Evolutionary conservation across 2,329 filamentous ascomycete genomes (phyloP).

Genomic region (Helotiales sp.): DNA sequence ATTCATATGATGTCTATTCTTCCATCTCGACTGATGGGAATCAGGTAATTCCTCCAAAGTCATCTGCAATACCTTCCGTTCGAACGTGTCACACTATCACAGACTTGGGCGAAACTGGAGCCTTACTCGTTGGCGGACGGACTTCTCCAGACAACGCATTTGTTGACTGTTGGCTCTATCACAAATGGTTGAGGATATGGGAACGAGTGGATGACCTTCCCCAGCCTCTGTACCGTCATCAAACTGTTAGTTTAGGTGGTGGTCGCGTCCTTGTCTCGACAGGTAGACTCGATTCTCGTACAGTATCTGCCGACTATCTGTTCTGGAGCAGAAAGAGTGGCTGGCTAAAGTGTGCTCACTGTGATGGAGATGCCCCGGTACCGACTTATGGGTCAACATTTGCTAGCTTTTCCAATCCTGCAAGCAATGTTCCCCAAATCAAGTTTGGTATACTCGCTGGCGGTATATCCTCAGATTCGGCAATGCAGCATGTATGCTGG

Average conservation of each 20-base stretch:
- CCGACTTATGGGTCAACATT: conserved; percentile 29
- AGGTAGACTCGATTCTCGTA: conserved; percentile 32
- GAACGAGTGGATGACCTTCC: conserved; percentile 64
- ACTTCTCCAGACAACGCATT: conserved; percentile 71
- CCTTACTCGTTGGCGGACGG: conserved; percentile 74
- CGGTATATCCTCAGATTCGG: conserved; percentile 66
- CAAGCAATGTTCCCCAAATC: conserved; percentile 29
- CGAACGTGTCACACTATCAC: conserved; percentile 79
- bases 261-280: conserved; percentile 47
- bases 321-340: conserved; percentile 33
- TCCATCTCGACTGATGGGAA: background rate
- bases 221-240: conserved; percentile 73
- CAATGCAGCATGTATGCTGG: conserved; percentile 62
- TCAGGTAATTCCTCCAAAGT: background rate
- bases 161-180: conserved; percentile 74
- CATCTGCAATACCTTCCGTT: conserved; percentile 40
- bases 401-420: conserved; percentile 6
- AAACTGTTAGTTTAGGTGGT: conserved; percentile 51
- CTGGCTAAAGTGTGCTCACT: conserved; percentile 30
- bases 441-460: conserved; percentile 67
- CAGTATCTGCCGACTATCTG: conserved; percentile 21
- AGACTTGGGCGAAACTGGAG: conserved; percentile 55
- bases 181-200: conserved; percentile 58
- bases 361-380: conserved; percentile 8
- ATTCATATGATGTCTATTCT: conserved; percentile 49